Conservation (phyloP, 345 rosid genomes). For the Euphorbia lathyris region DNA sequence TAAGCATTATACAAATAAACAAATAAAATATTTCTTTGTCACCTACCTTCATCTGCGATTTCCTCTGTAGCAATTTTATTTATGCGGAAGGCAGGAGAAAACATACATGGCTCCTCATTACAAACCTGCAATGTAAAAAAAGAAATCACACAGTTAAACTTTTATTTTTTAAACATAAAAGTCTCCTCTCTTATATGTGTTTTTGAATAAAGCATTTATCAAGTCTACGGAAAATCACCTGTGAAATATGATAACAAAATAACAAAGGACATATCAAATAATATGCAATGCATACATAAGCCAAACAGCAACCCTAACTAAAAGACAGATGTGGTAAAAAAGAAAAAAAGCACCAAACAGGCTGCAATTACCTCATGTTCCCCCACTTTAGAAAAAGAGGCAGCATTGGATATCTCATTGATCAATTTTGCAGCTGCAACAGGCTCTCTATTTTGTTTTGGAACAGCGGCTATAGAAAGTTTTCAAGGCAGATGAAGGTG, state of each 20-base stretch:
- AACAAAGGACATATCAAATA: background rate
- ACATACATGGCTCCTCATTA: constrained; percentile 43
- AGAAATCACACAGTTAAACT: constrained; percentile 16
- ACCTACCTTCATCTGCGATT: constrained; percentile 42
- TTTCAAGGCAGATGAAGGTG: constrained; percentile 11
- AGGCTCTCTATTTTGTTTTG: constrained; percentile 40
- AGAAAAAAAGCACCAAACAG: background rate
- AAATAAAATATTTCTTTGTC: background rate
- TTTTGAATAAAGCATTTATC: background rate
- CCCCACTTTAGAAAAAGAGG: constrained; percentile 28
- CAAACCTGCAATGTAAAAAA: constrained; percentile 36
- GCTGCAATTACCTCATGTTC: constrained; percentile 41
- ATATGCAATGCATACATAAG: background rate
- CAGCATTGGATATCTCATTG: constrained; percentile 28
- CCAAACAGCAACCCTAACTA: background rate
- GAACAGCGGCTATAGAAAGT: constrained; percentile 32
- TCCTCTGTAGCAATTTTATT: constrained; percentile 38
- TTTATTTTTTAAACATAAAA: background rate
- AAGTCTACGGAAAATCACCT: background rate
- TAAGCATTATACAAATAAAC: background rate
- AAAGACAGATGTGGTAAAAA: background rate
- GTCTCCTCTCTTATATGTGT: background rate
- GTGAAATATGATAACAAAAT: background rate
- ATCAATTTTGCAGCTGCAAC: constrained; percentile 28
- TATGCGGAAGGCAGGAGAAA: constrained; percentile 63